These are phyloP conservation scores for Pseudopyrenochaeta lycopersici DNA, from an alignment of 2,329 filamentous ascomycete species.

Conservation along the genomic window DNA sequence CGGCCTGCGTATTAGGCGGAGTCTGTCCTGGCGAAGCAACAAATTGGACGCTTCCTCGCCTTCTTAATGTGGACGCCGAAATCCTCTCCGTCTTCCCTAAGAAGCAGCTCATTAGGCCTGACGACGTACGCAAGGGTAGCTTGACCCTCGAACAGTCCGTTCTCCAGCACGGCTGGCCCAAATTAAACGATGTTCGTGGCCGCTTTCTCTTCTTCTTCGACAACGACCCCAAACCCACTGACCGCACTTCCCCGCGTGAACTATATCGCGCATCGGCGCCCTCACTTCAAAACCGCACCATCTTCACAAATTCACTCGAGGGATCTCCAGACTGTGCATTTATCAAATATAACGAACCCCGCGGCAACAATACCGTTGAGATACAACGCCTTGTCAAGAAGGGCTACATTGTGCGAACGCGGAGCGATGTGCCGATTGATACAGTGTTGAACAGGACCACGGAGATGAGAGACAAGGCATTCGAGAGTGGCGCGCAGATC, in stretches of 20 bases:
- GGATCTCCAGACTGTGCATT: constrained; percentile 59
- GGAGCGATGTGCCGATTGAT: constrained; percentile 57
- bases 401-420: constrained; percentile 61
- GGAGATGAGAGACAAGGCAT: constrained; percentile 55
- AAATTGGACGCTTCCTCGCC: constrained; percentile 55
- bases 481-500: constrained; percentile 60
- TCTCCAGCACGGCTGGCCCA: constrained; percentile 60
- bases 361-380: constrained; percentile 44
- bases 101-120: constrained; percentile 57
- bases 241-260: constrained; percentile 42
- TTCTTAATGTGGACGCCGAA: constrained; percentile 58
- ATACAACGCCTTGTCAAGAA: constrained; percentile 57
- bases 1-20: constrained; percentile 43
- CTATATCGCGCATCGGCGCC: constrained; percentile 50
- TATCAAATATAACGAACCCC: constrained; percentile 60
- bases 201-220: constrained; percentile 63
- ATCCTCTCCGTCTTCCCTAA: constrained; percentile 56
- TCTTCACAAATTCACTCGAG: constrained; percentile 60
- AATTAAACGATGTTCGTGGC: constrained; percentile 55
- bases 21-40: constrained; percentile 52
- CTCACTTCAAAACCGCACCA: constrained; percentile 54
- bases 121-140: constrained; percentile 54
- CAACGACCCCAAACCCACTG: constrained; percentile 52
- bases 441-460: constrained; percentile 54
- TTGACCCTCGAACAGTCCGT: constrained; percentile 59